Evolutionary conservation across 768 basidiomycete genomes (phyloP).

Genomic region (Pleurotus tuoliensis): DNA sequence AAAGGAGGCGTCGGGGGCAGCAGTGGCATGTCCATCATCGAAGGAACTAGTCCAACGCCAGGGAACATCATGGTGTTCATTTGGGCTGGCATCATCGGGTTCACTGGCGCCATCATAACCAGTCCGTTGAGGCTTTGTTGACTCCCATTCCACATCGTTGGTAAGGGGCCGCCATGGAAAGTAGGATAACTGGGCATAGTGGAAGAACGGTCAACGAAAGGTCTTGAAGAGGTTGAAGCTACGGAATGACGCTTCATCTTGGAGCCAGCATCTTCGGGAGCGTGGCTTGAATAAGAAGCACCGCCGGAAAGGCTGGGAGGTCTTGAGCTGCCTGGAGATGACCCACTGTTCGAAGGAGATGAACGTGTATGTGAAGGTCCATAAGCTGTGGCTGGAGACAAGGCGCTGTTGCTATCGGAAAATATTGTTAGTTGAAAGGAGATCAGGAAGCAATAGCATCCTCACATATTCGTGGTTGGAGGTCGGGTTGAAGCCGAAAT

Average conservation of each 20-base stretch:
- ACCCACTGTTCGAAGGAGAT: conserved; percentile 4
- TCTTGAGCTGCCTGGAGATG: conserved; percentile 3
- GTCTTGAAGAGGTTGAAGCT: conserved; percentile 12
- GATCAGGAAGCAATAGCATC: not conserved
- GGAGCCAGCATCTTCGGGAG: not conserved
- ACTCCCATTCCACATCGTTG: conserved; percentile 31
- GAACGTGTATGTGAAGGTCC: not conserved
- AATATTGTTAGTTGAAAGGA: not conserved
- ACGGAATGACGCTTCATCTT: conserved; percentile 7
- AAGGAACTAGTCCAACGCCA: conserved; percentile 38
- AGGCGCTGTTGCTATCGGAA: not conserved
- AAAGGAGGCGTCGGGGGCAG: conserved; percentile 74
- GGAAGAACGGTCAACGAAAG: conserved; percentile 6
- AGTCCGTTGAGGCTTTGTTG: conserved; percentile 27
- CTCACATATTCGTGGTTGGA: not conserved
- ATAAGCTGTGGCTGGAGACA: not conserved
- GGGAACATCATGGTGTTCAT: conserved; percentile 26
- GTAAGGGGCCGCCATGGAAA: not conserved
- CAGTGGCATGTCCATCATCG: conserved; percentile 60
- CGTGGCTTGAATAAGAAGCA: not conserved
- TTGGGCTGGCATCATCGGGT: conserved; percentile 1
- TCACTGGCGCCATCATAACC: conserved; percentile 11
- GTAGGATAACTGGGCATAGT: conserved; percentile 1
- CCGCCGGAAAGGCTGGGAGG: conserved; percentile 3
- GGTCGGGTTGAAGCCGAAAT: not conserved